Conservation (phyloP, 2,329 filamentous ascomycete genomes). For the Leptoxyphium fumago region DNA sequence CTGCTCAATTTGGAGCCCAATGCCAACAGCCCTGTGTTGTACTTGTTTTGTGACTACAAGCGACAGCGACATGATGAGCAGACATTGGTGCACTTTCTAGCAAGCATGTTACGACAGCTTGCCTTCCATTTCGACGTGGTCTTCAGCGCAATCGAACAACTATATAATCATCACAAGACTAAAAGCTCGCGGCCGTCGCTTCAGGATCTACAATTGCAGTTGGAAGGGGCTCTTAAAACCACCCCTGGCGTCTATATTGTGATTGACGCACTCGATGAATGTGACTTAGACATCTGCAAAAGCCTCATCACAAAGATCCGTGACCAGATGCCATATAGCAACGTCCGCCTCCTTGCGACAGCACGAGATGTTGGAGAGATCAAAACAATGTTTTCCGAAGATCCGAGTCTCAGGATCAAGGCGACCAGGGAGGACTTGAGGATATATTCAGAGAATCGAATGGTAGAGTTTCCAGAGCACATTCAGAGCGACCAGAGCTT, state of each 20-base stretch:
- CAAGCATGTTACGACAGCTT: conserved; percentile 23
- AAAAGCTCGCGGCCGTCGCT: conserved; percentile 10
- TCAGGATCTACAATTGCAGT: conserved; percentile 8
- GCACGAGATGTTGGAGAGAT: conserved; percentile 12
- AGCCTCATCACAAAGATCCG: conserved; percentile 5
- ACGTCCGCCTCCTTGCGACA: conserved; percentile 8
- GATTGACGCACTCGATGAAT: conserved; percentile 18
- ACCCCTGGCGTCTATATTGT: conserved; percentile 14
- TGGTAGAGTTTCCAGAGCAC: conserved; percentile 8
- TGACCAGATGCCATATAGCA: conserved; percentile 2
- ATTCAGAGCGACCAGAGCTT: conserved; percentile 6
- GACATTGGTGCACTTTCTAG: conserved; percentile 10
- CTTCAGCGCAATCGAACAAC: conserved; percentile 6
- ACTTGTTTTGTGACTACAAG: conserved; percentile 21
- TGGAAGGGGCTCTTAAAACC: conserved; percentile 7
- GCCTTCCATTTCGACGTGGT: conserved; percentile 9
- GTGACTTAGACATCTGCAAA: conserved; percentile 1
- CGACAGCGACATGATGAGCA: conserved; percentile 15
- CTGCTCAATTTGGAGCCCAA: conserved; percentile 4
- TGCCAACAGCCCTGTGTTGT: conserved; percentile 14
- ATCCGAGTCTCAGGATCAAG: conserved; percentile 8
- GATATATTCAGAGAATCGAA: conserved; percentile 9
- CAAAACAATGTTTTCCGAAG: conserved; percentile 4
- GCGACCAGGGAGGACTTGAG: conserved; percentile 12
- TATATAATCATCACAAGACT: conserved; percentile 13